Evolutionary conservation across 148 eudicot species (phyloP), one percentile per base, ranked within the genome.

Genomic region (Vaccinium macrocarpon): DNA sequence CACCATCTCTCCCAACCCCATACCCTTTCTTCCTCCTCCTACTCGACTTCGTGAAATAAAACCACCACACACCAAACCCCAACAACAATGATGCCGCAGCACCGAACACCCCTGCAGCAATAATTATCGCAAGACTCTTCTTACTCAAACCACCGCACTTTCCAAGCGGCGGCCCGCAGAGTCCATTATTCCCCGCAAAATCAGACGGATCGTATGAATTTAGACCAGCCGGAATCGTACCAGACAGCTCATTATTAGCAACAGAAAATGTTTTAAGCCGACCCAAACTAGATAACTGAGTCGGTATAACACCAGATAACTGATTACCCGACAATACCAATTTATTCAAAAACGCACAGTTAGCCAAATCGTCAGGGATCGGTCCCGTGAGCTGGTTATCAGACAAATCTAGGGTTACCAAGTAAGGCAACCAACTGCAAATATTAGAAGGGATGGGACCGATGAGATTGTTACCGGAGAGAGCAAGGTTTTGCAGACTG

Each of bases 31-130:
- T 87, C 19, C 90, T 88, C 82, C 82, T 83, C 83, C 76, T 80
- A 53, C 53, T 79, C 3, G 81, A 35, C 83, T 77, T 87, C 23
- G 82, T 81, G 82, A 90, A 94, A 78, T 80, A 94, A 90, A 93
- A 93, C 92, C 94, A 92, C 96, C 98, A 94, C 52, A 92, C 23
- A 86, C 91, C 84, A 86, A 93, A 90, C 78, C 91, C 98, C 25
- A 94, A 57, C 72, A 96, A 79, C 78, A 91, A 32, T 15, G 94
- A 90, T 1, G 88, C 95, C 0, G 88, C 89, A 0, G 94, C 96
- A 1, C 96, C 98, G 73, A 91, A 82, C 1, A 94, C 93, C 13
- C 96, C 98, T 2, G 96, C 96, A 11, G 94, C 89, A 27, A 96
- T 84, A 62, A 93, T 92, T 71, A 92, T 91, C 3, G 88, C 91